A percentile compares a stretch with the other conserved stretches of the same genome.
These are phyloP conservation scores for Diaporthe citrichinensis DNA, from an alignment of 2,329 filamentous ascomycete genomes.

Conservation along the genomic window DNA sequence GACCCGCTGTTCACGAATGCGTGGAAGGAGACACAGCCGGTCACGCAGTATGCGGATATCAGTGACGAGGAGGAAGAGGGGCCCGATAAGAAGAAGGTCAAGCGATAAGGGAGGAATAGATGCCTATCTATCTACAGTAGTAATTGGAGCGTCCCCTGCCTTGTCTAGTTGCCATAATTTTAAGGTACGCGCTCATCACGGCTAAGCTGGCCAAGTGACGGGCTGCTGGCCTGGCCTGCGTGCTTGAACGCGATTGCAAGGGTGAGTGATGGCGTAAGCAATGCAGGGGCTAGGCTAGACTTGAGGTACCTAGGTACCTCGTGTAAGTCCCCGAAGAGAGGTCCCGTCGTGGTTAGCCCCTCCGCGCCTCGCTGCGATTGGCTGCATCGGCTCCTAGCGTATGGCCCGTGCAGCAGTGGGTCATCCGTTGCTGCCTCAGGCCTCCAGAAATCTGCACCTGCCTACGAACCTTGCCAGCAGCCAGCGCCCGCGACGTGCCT, in stretches of 20 bases:
- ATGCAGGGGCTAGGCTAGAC: slow-evolving; percentile 25
- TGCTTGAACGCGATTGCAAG: slow-evolving; percentile 6
- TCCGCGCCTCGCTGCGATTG: not conserved
- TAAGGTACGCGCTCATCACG: not conserved
- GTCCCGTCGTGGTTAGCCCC: slow-evolving; percentile 25
- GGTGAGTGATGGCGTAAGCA: slow-evolving; percentile 23
- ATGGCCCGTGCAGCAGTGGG: slow-evolving; percentile 24
- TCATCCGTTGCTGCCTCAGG: slow-evolving; percentile 23
- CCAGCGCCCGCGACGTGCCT: slow-evolving; percentile 42
- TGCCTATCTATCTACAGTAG: not conserved
- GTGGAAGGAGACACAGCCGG: slow-evolving; percentile 92
- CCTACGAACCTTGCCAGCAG: slow-evolving; percentile 60
- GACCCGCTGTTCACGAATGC: slow-evolving; percentile 96
- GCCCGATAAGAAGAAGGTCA: slow-evolving; percentile 76
- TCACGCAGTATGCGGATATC: slow-evolving; percentile 89
- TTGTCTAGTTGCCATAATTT: not conserved
- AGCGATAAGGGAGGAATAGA: slow-evolving; percentile 57
- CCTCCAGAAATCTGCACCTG: slow-evolving; percentile 45
- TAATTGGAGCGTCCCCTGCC: not conserved
- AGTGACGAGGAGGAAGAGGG: slow-evolving; percentile 86
- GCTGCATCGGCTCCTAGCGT: slow-evolving; percentile 57
- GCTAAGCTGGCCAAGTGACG: not conserved
- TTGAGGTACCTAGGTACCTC: slow-evolving; percentile 38
- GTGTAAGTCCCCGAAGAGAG: slow-evolving; percentile 40
- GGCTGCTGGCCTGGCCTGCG: not conserved